Evolutionary conservation across 371 early-diverging fungal genomes (phyloP), one percentile per base, ranked within the genome.

Genomic region (Saksenaea vasiformis): DNA sequence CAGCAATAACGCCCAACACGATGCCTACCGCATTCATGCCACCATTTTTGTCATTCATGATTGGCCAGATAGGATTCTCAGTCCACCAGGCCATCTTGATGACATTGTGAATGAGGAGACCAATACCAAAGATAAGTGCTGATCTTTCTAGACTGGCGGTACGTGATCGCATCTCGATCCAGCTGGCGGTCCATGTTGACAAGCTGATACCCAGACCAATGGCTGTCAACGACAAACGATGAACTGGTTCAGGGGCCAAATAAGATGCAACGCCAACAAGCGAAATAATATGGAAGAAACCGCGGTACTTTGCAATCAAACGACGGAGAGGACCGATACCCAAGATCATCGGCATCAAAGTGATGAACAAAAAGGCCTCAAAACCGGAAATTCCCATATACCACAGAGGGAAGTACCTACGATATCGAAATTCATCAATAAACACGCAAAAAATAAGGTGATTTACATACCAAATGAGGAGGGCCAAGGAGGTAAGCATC

Each of bases 351-450:
- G 91, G 89, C 31, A 82, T 59, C 24, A 85, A 51, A 44, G 87
- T 89, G 22, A 86, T 79, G 28, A 92, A 79, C 62, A 93, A 72
- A 54, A 88, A 87, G 1, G 86, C 88, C 67, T 93, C 93, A 70
- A 85, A 90, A 22, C 93, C 93, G 14, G 91, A 91, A 61, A 92
- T 82, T 11, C 93, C 93, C 92, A 93, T 92, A 73, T 91, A 84
- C 90, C 91, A 93, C 54, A 93, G 73, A 17, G 93, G 93, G 67
- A 93, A 93, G 68, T 82, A 82, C 77, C 77, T 77, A 59, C 15
- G 36, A n/a, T 19, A 56, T 14, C 34, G 28, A 37, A 27, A 55
- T 15, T 55, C 10, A 61, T 5, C 54, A 28, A 35, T 13, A 24
- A 41, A 19, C 17, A 15, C 34, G 13, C n/a, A 26, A 7, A 22